Evolutionary conservation across 1,284 basidiomycete species (phyloP).

Genomic region (Ceratobasidium sp.): DNA sequence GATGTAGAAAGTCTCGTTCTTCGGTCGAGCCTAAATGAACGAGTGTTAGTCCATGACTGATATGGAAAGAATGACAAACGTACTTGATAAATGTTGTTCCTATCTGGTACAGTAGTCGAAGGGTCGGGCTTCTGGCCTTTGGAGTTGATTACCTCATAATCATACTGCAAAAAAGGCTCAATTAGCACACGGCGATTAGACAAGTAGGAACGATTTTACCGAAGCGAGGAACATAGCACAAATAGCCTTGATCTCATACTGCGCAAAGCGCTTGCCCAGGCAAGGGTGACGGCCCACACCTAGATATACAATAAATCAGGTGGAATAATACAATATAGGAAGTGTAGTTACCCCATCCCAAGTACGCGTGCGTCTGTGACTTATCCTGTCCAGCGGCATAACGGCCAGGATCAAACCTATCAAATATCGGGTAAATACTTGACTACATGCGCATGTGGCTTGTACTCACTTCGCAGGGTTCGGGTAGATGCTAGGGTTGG

Average conservation of each 20-base stretch:
- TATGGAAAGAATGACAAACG: neutral
- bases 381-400: slow-evolving; percentile 20
- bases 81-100: slow-evolving; percentile 36
- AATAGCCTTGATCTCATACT: slow-evolving; percentile 35
- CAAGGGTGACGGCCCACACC: slow-evolving; percentile 31
- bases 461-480: slow-evolving; percentile 2
- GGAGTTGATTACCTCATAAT: neutral
- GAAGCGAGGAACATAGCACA: slow-evolving; percentile 1
- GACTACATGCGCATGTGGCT: neutral
- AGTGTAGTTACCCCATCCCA: slow-evolving; percentile 16
- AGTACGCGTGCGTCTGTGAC: slow-evolving; percentile 18
- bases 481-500: slow-evolving; percentile 21
- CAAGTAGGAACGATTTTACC: neutral
- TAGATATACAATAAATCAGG: neutral
- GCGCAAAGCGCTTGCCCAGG: slow-evolving; percentile 15
- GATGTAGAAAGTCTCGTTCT: slow-evolving; percentile 20
- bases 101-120: slow-evolving; percentile 13
- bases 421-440: neutral
- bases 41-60: neutral
- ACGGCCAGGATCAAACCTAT: slow-evolving; percentile 14
- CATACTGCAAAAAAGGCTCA: neutral
- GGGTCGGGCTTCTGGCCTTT: slow-evolving; percentile 9
- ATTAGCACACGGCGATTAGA: neutral
- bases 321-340: neutral
- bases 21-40: slow-evolving; percentile 8